A percentile compares a stretch with the other conserved stretches of the same genome.
Conservation (phyloP, 148 eudicot species). For the Camellia lanceoleosa region DNA sequence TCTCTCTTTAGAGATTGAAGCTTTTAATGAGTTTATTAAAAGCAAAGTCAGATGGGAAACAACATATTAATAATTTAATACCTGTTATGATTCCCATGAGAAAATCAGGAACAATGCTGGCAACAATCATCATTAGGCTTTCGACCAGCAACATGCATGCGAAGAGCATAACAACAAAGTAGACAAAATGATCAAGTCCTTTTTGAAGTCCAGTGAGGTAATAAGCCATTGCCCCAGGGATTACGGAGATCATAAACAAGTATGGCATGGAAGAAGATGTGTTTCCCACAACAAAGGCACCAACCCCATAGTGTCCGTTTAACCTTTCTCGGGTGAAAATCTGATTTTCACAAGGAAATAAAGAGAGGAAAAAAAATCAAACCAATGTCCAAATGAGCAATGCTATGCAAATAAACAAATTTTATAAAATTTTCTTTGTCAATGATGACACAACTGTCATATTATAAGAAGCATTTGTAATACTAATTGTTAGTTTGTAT, state of each 20-base stretch:
- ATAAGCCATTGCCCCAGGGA: slow-evolving; percentile 52
- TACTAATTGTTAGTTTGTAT: no score
- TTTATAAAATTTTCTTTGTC: no score
- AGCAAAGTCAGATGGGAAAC: no score
- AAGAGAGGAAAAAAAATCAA: neutral
- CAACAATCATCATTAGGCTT: slow-evolving; percentile 64
- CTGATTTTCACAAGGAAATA: slow-evolving; percentile 15
- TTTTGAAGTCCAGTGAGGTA: slow-evolving; percentile 54
- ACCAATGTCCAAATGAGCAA: no score
- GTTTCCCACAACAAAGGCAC: slow-evolving; percentile 51
- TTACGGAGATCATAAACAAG: slow-evolving; percentile 35
- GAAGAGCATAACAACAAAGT: slow-evolving; percentile 32
- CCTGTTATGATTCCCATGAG: slow-evolving; percentile 67
- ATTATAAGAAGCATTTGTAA: no score
- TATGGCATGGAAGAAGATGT: slow-evolving; percentile 51
- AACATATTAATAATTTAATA: no score
- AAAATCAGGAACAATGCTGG: slow-evolving; percentile 50
- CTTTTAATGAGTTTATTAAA: no score
- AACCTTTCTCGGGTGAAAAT: slow-evolving; percentile 53
- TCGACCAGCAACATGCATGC: slow-evolving; percentile 46
- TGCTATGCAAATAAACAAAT: no score
- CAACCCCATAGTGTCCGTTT: slow-evolving; percentile 56
- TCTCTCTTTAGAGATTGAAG: no score
- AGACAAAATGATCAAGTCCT: slow-evolving; percentile 34
- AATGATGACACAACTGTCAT: no score